Evolutionary conservation across 371 early-diverging fungal genomes (phyloP), one percentile per base, ranked within the genome.

Genomic region (Catenaria anguillulae): DNA sequence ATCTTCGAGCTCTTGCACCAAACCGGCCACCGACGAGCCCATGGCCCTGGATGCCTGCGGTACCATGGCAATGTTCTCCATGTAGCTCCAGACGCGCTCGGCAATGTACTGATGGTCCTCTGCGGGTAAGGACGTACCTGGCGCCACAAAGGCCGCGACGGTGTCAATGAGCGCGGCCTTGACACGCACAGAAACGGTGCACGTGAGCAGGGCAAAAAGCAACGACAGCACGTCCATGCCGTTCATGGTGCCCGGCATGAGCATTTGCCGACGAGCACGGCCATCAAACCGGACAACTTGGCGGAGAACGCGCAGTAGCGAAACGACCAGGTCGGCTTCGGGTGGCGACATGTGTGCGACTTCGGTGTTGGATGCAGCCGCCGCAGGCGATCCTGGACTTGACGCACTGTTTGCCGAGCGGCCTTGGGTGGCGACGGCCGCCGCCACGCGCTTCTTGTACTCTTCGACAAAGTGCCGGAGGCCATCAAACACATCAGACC

Each of bases 81-180:
- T 63, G 33, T 77, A 72, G 15, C 65, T 66, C 90, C 88, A 90
- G 2, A 84, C 77, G 55, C 77, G 75, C 46, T 65, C 70, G 21
- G 79, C 75, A 55, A 84, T 80, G 43, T 84, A 58, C 36, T 21
- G 17, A 23, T 46, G n/a, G 45, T 42, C 75, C 62, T 65, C 63
- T 26, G 26, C 69, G 48, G 43, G 33, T 54, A 64, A 40, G 5
- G 66, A 69, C 1, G 62, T 59, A 10, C 70, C 61, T 0, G 84
- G 78, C 33, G 75, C 65, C 43, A 79, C 76, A 66, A 91, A 89
- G 4, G 88, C 84, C 4, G 86, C 78, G 40, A 50, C 79, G 6
- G 85, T 70, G 59, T 82, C 75, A 34, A 89, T 68, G 26, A 91
- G 65, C n/a, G 77, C 75, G 0, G 90, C 91, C 68, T 91, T 90